phyloP scores from a whole-genome alignment of 225 moss, liverwort and hornwort species.

The Climacium dendroides region DNA sequence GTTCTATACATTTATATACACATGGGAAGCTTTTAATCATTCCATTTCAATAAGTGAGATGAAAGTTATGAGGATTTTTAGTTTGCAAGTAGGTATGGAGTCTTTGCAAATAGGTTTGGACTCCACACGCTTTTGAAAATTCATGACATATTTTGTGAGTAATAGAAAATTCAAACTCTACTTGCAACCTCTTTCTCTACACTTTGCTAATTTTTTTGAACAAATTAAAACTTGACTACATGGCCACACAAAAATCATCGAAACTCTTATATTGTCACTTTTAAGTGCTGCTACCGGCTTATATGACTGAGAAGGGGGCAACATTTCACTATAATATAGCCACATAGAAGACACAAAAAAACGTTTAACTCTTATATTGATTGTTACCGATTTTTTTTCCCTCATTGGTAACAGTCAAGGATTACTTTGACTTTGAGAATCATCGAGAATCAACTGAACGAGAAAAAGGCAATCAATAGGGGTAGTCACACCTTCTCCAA shows the following conservation, averaged over 20 bases:
- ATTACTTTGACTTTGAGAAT: not conserved
- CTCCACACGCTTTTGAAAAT: not conserved
- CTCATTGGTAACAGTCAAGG: not conserved
- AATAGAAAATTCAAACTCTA: not conserved
- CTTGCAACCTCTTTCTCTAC: not conserved
- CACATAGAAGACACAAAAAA: too few species aligned
- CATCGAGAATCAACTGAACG: not conserved
- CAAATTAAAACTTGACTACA: not conserved
- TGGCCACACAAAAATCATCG: fast-evolving
- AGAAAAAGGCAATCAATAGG: not conserved
- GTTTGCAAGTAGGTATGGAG: too few species aligned
- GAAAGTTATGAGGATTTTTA: too few species aligned
- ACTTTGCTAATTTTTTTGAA: not conserved
- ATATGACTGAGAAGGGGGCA: not conserved
- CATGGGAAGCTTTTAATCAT: too few species aligned
- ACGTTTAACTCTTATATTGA: too few species aligned
- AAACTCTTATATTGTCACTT: not conserved
- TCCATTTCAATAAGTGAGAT: too few species aligned
- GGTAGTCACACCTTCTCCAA: too few species aligned
- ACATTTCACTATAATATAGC: not conserved
- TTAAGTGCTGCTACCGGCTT: too few species aligned
- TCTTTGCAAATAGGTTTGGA: too few species aligned
- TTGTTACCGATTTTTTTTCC: too few species aligned
- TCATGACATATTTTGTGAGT: fast-evolving
- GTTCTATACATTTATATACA: too few species aligned